Evolutionary conservation across 2,329 filamentous ascomycete genomes (phyloP).

Genomic region (Trichophyton rubrum): DNA sequence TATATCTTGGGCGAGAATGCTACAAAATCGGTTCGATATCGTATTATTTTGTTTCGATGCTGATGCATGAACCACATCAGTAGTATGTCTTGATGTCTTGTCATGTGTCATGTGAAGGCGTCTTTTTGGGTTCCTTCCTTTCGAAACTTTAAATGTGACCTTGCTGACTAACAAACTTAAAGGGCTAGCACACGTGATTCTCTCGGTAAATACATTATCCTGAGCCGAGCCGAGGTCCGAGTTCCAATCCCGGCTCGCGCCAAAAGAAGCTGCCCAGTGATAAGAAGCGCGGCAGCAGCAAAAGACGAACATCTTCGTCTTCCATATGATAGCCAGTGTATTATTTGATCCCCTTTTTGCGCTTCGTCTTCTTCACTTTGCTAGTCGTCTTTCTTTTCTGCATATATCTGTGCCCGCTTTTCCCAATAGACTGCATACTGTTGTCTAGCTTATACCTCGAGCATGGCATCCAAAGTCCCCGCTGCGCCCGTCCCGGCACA

Average conservation of each 20-base stretch:
- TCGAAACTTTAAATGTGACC: no score
- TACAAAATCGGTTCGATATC: no score
- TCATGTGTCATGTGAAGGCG: no score
- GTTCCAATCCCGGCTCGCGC: background rate
- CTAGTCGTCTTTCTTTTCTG: conserved; percentile 4
- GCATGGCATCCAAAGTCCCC: conserved; percentile 5
- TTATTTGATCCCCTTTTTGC: conserved; percentile 5
- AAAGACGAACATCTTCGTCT: background rate
- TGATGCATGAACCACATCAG: no score
- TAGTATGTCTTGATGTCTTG: no score
- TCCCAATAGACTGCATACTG: background rate
- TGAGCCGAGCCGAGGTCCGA: conserved; percentile 20
- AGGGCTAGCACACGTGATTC: background rate
- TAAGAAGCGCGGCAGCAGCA: background rate
- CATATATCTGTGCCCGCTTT: background rate
- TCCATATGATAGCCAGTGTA: background rate
- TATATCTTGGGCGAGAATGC: no score
- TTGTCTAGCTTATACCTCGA: background rate
- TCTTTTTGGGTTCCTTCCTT: no score
- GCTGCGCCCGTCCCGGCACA: conserved; percentile 18
- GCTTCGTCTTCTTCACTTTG: background rate
- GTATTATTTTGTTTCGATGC: no score
- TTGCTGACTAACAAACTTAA: no score
- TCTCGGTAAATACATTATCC: background rate
- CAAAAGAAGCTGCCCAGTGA: background rate